Conservation (phyloP, 768 basidiomycete genomes). For the Kwoniella europaea region DNA sequence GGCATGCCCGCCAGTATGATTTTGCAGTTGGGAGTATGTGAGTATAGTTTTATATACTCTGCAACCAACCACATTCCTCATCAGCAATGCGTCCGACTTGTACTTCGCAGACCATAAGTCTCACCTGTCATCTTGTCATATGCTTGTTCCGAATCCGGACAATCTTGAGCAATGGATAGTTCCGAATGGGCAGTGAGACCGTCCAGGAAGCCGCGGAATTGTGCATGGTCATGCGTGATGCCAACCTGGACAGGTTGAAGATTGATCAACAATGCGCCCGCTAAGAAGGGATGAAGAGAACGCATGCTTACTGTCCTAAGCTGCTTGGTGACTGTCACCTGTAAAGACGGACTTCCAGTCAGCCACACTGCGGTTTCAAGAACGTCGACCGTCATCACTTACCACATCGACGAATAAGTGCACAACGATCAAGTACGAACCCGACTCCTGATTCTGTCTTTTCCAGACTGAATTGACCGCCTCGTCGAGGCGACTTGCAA, state of each 20-base stretch:
- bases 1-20: background rate
- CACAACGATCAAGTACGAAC: slow-evolving; percentile 1
- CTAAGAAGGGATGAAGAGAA: too few species aligned
- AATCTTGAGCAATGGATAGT: slow-evolving; percentile 28
- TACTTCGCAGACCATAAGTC: background rate
- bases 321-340: slow-evolving; percentile 15
- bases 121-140: slow-evolving; percentile 27
- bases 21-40: background rate
- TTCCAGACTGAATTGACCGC: slow-evolving; percentile 3
- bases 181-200: slow-evolving; percentile 28
- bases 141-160: slow-evolving; percentile 4
- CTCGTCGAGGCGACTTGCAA: background rate
- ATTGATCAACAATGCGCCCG: background rate
- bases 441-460: background rate
- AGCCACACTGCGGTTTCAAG: background rate
- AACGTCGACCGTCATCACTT: slow-evolving; percentile 5
- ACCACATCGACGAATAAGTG: slow-evolving; percentile 40
- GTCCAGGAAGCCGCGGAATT: slow-evolving; percentile 36
- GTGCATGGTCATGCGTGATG: slow-evolving; percentile 6
- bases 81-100: background rate
- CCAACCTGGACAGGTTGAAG: background rate
- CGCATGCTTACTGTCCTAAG: slow-evolving; percentile 12
- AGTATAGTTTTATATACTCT: background rate
- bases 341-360: background rate
- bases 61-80: background rate